Base-by-base conservation (phyloP, 345 rosid genomes). In the Populus ilicifolia region DNA sequence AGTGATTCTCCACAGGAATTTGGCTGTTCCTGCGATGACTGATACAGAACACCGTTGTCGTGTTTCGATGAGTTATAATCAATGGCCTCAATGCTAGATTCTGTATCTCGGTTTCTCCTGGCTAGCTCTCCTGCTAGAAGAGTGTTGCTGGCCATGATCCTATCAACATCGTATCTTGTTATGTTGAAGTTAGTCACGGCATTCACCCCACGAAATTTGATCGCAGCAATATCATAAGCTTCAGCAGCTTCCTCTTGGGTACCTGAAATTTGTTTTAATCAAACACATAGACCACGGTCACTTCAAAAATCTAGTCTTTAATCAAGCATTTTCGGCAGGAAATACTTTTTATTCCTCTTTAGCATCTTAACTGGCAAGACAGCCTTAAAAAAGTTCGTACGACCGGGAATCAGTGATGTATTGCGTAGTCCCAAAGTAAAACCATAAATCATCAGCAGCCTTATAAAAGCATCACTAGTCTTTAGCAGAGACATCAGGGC, bases 201-300 rank as follows among this genome's bases (percentile, higher is more conserved):
- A 71, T 89, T 92, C 0, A 81, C 89, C 5, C 97, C 97, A 0
- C 97, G 91, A 74, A 92, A 92, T 86, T 92, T 92, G 50, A 92
- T 90, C 0, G 97, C 97, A 11, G 97, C 97, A 4, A 92, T 61
- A 72, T 92, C 97, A 65, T 92, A 92, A 30, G 97, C 93, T 77
- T 92, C 97, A 1, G 97, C 97, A 14, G 97, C 97, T 85, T 92
- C 97, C 84, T 92, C 97, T 79, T 92, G 97, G 20, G 97, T 90
- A 78, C 94, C 94, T 90, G 80, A 27, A 39, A 69, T 61, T 71
- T 33, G 64, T 8, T 56, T 78, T 20, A 1, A 48, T 1, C 8
- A 35, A 27, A 67, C 46, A 77, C 38, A 27, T 43, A n/a, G 67
- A 68, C 30, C 4, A 71, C 14, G 10, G 38, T 38, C 46, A 20